Percentiles rank a stretch among this genome's conserved stretches.
Evolutionary conservation across 1,139 yeast genomes (phyloP).

Genomic region (Scheffersomyces lignicola): DNA sequence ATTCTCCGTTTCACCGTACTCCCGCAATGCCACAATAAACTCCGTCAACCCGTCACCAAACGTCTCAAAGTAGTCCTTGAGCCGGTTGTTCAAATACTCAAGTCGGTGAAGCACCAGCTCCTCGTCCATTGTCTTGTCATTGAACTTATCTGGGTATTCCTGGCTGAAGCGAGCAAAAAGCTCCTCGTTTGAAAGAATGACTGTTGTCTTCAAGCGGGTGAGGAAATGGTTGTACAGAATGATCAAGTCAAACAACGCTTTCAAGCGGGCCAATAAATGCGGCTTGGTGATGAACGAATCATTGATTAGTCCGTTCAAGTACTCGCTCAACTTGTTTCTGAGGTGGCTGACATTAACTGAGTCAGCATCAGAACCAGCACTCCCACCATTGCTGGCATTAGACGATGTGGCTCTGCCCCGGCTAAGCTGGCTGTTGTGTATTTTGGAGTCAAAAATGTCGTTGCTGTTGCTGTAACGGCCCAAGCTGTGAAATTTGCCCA

Average conservation of each 20-base stretch:
- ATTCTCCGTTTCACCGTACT: constrained; percentile 65
- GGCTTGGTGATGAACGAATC: constrained; percentile 70
- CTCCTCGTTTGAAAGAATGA: constrained; percentile 51
- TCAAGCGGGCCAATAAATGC: constrained; percentile 50
- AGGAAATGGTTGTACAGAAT: constrained; percentile 58
- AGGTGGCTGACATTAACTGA: constrained; percentile 51
- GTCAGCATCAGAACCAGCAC: constrained; percentile 5
- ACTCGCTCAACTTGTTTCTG: constrained; percentile 52
- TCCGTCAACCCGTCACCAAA: constrained; percentile 57
- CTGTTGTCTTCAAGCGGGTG: constrained; percentile 53
- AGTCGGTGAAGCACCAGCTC: constrained; percentile 42
- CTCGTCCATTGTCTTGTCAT: constrained; percentile 35
- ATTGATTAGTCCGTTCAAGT: constrained; percentile 63
- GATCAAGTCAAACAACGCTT: constrained; percentile 46
- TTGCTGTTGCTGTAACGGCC: constrained; percentile 23
- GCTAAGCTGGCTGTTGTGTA: constrained; percentile 12
- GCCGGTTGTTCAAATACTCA: constrained; percentile 46
- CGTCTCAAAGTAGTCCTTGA: constrained; percentile 52
- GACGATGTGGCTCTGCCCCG: background rate
- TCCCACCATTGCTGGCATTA: too few relatives aligned
- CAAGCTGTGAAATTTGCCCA: constrained; percentile 10
- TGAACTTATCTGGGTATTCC: constrained; percentile 42
- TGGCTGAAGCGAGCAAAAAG: constrained; percentile 40
- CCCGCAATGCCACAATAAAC: constrained; percentile 54
- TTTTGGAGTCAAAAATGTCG: constrained; percentile 32